These are phyloP conservation scores for Leucocoprinus leucothites DNA, from an alignment of 768 basidiomycete genomes.

Conservation along the genomic window DNA sequence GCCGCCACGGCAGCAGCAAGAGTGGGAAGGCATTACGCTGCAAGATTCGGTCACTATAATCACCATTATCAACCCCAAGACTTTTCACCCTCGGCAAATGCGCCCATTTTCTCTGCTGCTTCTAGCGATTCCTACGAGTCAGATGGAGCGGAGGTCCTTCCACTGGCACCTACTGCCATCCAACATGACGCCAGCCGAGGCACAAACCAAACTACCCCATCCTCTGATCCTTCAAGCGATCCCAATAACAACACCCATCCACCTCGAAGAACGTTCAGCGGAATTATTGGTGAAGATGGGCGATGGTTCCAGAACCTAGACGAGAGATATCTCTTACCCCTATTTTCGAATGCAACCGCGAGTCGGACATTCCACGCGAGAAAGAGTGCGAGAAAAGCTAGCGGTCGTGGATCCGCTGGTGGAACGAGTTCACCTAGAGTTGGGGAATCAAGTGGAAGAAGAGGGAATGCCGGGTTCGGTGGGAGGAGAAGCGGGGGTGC, in stretches of 20 bases:
- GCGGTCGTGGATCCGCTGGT: constrained; percentile 24
- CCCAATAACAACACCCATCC: constrained; percentile 14
- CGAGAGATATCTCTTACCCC: constrained; percentile 88
- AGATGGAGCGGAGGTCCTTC: constrained; percentile 72
- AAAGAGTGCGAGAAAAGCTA: constrained; percentile 48
- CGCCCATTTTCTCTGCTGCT: constrained; percentile 56
- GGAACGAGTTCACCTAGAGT: constrained; percentile 1
- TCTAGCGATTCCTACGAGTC: constrained; percentile 80
- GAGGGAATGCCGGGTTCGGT: not conserved
- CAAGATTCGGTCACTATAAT: constrained; percentile 43
- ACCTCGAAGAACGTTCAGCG: constrained; percentile 18
- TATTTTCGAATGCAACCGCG: constrained; percentile 91
- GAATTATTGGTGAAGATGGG: constrained; percentile 58
- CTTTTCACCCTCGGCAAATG: constrained; percentile 11
- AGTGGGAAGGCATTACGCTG: constrained; percentile 58
- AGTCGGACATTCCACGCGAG: constrained; percentile 84
- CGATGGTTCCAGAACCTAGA: constrained; percentile 97
- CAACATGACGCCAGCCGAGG: constrained; percentile 18
- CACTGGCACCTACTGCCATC: constrained; percentile 57
- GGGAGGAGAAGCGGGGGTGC: constrained; percentile 25
- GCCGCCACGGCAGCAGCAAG: constrained; percentile 29
- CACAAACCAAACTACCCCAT: constrained; percentile 3
- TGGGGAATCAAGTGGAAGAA: not conserved
- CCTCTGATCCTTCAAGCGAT: not conserved
- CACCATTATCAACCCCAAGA: constrained; percentile 29